phyloP scores from a whole-genome alignment of 192 early-diverging fungal genomes.

The Jimgerdemannia flammicorona region DNA sequence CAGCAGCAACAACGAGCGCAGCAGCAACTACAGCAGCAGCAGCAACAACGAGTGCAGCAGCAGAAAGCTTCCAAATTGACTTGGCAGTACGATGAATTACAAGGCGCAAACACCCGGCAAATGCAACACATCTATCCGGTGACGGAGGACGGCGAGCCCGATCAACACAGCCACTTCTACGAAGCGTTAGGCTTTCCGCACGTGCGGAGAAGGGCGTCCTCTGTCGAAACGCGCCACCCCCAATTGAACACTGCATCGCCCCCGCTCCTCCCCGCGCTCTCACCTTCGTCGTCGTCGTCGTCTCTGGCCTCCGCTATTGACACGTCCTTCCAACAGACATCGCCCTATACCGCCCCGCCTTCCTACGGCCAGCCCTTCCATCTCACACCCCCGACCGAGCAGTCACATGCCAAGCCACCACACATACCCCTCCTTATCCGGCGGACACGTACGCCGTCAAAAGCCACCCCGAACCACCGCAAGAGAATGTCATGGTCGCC shows the following conservation, averaged over 20 bases:
- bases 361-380: not conserved
- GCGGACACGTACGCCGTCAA: not conserved
- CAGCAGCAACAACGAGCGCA: not conserved
- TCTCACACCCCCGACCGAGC: conserved; percentile 4
- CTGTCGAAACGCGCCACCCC: not conserved
- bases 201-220: not conserved
- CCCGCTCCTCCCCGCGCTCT: conserved; percentile 6
- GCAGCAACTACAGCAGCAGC: not conserved
- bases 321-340: not conserved
- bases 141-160: no score
- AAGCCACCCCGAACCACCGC: conserved; percentile 1
- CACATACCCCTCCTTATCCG: conserved; percentile 1
- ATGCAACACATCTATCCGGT: no score
- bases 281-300: conserved; percentile 16
- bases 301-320: conserved; percentile 13
- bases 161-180: conserved; percentile 6
- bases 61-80: no score
- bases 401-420: not conserved
- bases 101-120: no score
- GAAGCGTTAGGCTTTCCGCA: conserved; percentile 15
- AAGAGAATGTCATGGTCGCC: conserved; percentile 9
- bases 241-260: not conserved
- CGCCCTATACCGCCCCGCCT: conserved; percentile 1
- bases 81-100: no score
- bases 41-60: not conserved